Percentiles rank a stretch among this genome's conserved stretches.
phyloP scores from a whole-genome alignment of 1,284 basidiomycete species.

The Malassezia furfur region DNA sequence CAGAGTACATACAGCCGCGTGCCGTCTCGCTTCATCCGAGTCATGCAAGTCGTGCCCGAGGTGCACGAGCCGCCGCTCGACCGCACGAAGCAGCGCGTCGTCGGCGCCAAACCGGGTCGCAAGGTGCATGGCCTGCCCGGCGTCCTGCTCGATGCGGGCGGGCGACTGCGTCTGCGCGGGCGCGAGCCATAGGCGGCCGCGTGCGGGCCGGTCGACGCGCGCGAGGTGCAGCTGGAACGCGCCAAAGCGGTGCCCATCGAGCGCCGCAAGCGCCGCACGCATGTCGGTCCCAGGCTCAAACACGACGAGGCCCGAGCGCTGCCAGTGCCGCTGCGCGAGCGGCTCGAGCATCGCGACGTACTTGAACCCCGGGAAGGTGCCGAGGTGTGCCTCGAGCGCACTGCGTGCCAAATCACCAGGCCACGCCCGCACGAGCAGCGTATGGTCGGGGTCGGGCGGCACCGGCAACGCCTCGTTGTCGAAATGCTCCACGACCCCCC shows the following conservation, averaged over 20 bases:
- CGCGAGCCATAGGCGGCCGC: conserved; percentile 30
- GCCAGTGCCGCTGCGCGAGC: conserved; percentile 29
- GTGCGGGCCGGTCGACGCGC: conserved; percentile 28
- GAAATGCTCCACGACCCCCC: conserved; percentile 16
- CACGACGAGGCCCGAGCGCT: conserved; percentile 38
- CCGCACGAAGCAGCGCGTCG: not conserved
- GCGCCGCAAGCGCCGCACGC: conserved; percentile 23
- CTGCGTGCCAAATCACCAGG: conserved; percentile 26
- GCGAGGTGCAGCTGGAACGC: conserved; percentile 33
- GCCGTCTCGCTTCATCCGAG: conserved; percentile 25
- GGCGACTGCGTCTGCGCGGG: conserved; percentile 32
- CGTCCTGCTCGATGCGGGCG: conserved; percentile 28
- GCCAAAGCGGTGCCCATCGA: conserved; percentile 28
- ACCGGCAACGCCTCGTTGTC: conserved; percentile 15
- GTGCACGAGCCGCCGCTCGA: not conserved
- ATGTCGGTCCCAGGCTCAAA: conserved; percentile 32
- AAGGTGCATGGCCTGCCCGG: conserved; percentile 29
- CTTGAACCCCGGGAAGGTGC: conserved; percentile 27
- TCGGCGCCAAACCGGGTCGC: conserved; percentile 3
- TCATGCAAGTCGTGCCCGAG: conserved; percentile 16
- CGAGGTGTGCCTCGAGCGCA: conserved; percentile 29
- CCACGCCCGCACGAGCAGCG: conserved; percentile 33
- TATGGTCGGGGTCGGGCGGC: conserved; percentile 18
- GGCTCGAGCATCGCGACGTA: conserved; percentile 42
- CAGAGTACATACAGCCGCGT: not conserved